phyloP scores from a whole-genome alignment of 1,139 yeast genomes.

The Suhomyces ambrosiae region DNA sequence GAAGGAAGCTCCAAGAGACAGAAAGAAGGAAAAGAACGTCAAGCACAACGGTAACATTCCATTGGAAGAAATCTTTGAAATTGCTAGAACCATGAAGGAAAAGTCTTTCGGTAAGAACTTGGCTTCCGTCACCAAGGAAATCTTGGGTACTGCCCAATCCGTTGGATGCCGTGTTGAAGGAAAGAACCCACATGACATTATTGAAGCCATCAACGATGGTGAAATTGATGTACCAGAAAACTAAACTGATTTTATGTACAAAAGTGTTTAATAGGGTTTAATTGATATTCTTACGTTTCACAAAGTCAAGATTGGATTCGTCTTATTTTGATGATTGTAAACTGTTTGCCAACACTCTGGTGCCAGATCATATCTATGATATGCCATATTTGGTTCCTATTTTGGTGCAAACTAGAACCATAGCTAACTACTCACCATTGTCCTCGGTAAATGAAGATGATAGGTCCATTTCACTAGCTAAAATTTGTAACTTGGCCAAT shows the following conservation, averaged over 20 bases:
- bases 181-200: conserved; percentile 99
- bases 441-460: conserved; percentile 16
- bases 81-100: conserved; percentile 97
- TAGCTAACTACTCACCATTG: conserved; percentile 76
- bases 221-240: conserved; percentile 94
- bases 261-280: conserved; percentile 41
- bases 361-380: conserved; percentile 51
- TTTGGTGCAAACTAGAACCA: conserved; percentile 91
- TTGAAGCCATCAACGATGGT: conserved; percentile 97
- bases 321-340: conserved; percentile 1
- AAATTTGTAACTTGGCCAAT: conserved; percentile 21
- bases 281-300: conserved; percentile 25
- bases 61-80: conserved; percentile 93
- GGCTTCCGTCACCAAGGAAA: conserved; percentile 97
- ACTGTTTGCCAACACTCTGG: conserved; percentile 44
- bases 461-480: conserved; percentile 68
- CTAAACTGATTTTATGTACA: conserved; percentile 49
- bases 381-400: conserved; percentile 81
- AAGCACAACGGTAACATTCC: conserved; percentile 99
- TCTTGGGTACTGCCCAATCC: conserved; percentile 99
- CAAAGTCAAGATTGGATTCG: conserved; percentile 7
- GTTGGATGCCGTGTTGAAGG: conserved; percentile 99
- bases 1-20: conserved; percentile 99
- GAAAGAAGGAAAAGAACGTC: conserved; percentile 99
- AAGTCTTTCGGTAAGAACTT: conserved; percentile 98